Percentiles rank a stretch among this genome's conserved stretches.
Evolutionary conservation across 352 stramenopile genomes (phyloP).

Genomic region (Globisporangium barbulae): DNA sequence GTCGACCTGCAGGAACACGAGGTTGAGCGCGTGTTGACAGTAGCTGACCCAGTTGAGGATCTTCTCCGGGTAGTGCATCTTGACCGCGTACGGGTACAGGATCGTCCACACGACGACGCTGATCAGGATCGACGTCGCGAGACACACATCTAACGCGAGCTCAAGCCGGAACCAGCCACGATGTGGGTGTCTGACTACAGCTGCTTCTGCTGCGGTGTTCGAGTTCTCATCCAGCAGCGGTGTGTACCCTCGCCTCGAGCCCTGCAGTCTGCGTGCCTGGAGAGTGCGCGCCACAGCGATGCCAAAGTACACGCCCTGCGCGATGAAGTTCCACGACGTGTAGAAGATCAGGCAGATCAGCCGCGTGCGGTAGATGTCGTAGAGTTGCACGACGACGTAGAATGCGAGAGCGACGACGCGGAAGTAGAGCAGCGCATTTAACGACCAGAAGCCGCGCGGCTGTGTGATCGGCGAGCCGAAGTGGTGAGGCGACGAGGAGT

Average conservation of each 20-base stretch:
- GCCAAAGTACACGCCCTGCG: conserved; percentile 62
- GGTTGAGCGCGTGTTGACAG: conserved; percentile 72
- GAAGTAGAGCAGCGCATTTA: conserved; percentile 40
- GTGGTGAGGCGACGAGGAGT: background rate
- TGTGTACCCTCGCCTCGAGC: conserved; percentile 24
- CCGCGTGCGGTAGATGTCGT: conserved; percentile 53
- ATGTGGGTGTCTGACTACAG: conserved; percentile 12
- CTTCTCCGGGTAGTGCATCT: conserved; percentile 38
- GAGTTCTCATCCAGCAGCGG: conserved; percentile 42
- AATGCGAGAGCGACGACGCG: conserved; percentile 34
- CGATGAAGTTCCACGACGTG: conserved; percentile 87
- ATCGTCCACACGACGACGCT: conserved; percentile 70
- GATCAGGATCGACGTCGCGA: conserved; percentile 67
- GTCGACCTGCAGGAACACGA: conserved; percentile 66
- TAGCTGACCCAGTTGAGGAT: conserved; percentile 81
- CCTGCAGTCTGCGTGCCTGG: conserved; percentile 20
- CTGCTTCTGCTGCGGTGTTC: background rate
- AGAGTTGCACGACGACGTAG: conserved; percentile 53
- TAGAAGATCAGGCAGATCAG: conserved; percentile 65
- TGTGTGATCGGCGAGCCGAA: conserved; percentile 31
- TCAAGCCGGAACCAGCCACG: conserved; percentile 56
- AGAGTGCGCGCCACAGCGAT: conserved; percentile 30
- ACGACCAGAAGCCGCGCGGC: conserved; percentile 39
- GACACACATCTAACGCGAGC: conserved; percentile 64
- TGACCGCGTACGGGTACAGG: conserved; percentile 60